phyloP scores from a whole-genome alignment of 1,139 yeast genomes.

The Candida frijolesensis region DNA sequence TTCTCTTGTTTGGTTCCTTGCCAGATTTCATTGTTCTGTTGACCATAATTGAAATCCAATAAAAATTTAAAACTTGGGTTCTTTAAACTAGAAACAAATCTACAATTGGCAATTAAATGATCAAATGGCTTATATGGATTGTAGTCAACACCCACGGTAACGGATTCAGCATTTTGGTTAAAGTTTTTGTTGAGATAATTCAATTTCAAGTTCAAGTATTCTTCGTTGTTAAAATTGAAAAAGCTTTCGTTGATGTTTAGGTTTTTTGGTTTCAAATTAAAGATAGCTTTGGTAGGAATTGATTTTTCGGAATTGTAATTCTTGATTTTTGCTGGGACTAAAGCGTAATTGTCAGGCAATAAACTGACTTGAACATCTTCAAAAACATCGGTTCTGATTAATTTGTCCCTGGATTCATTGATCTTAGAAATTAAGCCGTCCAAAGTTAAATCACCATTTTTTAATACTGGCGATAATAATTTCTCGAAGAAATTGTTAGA shows the following conservation, averaged over 20 bases:
- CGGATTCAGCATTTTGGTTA: conserved; percentile 46
- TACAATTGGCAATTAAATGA: conserved; percentile 38
- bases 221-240: conserved; percentile 43
- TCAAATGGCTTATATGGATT: conserved; percentile 51
- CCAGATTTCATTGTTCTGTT: conserved; percentile 45
- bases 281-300: conserved; percentile 40
- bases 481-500: conserved; percentile 48
- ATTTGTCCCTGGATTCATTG: conserved; percentile 27
- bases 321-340: conserved; percentile 25
- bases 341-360: conserved; percentile 35
- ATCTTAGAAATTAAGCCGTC: conserved; percentile 37
- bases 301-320: conserved; percentile 39
- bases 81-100: conserved; percentile 37
- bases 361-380: conserved; percentile 35
- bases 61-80: conserved; percentile 45
- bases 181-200: conserved; percentile 47
- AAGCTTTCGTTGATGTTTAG: conserved; percentile 40
- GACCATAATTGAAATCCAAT: conserved; percentile 36
- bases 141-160: conserved; percentile 44
- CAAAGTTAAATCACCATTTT: conserved; percentile 48
- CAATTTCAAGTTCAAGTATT: conserved; percentile 39
- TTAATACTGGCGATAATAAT: conserved; percentile 46
- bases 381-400: conserved; percentile 48
- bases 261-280: conserved; percentile 37
- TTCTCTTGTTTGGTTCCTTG: conserved; percentile 36